Evolutionary conservation across 2,329 filamentous ascomycete species (phyloP), one percentile per base, ranked within the genome.

Genomic region (Fusarium nanum): DNA sequence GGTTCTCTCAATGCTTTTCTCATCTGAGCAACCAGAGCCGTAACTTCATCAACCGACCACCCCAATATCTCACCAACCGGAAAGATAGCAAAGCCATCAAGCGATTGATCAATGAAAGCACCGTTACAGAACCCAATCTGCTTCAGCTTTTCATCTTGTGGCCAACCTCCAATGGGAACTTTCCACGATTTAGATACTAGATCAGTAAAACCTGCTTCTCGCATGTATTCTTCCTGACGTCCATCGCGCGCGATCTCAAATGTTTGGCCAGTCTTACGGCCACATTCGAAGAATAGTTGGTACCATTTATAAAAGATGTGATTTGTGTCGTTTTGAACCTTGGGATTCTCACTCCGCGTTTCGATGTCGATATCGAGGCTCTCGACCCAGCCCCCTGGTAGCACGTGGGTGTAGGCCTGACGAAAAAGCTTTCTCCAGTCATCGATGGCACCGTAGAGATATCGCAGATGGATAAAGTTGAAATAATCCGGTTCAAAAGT

Each of bases 391-490:
- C 63, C 66, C 8, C 71, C 71, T 30, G 74, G 77, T 64, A 84
- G 85, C 27, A 88, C 77, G 64, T 87, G 83, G 55, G 78, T 78
- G 66, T 80, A 87, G 4, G 84, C 77, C 67, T 88, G 86, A 25
- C 77, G 76, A 64, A 91, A 84, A 12, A 91, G 78, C 18, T 83
- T 78, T 25, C 82, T 79, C 80, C 89, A 92, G 68, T 89, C 84
- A 4, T 81, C 77, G 66, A 91, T 85, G 49, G 84, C 83, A 22
- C 89, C 89, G 9, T 83, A 80, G 71, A 91, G 81, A 70, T 87
- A 60, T 4, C 86, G 83, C 5, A 86, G 84, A 77, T 90, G 89
- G 63, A 91, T 84, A 62, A 86, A 85, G 76, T 91, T 88, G 71
- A 89, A 84, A 64, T 81, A 69, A 47, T 83, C 71, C 4, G 77